Evolutionary conservation across 148 eudicot genomes (phyloP).

Genomic region (Rheum nobile): DNA sequence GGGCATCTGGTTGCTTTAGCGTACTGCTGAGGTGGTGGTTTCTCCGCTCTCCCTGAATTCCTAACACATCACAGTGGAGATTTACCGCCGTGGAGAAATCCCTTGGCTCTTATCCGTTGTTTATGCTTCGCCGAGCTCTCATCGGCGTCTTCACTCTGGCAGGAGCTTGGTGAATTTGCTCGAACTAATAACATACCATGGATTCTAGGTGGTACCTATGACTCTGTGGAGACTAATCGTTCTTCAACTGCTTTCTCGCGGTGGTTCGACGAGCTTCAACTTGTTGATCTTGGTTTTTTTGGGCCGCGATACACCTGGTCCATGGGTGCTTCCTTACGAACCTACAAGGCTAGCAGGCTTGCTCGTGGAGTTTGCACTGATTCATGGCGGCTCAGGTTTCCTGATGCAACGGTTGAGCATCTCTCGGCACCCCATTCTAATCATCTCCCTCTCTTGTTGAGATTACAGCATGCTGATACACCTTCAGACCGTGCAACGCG

Average conservation of each 20-base stretch:
- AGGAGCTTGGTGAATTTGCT: too few species aligned
- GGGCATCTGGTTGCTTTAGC: background rate
- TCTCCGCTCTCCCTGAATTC: background rate
- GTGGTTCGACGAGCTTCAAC: too few species aligned
- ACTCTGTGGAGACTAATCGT: background rate
- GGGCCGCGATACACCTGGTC: background rate
- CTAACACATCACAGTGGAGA: background rate
- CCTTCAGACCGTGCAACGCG: too few species aligned
- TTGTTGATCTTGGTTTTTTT: background rate
- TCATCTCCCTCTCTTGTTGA: background rate
- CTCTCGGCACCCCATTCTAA: background rate
- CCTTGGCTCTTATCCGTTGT: background rate
- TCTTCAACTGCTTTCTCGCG: too few species aligned
- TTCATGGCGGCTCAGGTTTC: background rate
- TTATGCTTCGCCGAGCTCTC: background rate
- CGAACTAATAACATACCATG: background rate
- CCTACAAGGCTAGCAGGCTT: background rate
- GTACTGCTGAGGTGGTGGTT: accelerated
- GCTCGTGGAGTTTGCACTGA: background rate
- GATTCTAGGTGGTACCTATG: too few species aligned
- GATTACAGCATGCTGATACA: too few species aligned
- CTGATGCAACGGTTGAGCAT: background rate
- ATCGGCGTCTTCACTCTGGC: background rate
- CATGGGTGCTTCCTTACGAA: background rate
- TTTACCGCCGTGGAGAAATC: background rate